Evolutionary conservation across 192 early-diverging fungal species (phyloP).

Genomic region (Coemansia sp.): DNA sequence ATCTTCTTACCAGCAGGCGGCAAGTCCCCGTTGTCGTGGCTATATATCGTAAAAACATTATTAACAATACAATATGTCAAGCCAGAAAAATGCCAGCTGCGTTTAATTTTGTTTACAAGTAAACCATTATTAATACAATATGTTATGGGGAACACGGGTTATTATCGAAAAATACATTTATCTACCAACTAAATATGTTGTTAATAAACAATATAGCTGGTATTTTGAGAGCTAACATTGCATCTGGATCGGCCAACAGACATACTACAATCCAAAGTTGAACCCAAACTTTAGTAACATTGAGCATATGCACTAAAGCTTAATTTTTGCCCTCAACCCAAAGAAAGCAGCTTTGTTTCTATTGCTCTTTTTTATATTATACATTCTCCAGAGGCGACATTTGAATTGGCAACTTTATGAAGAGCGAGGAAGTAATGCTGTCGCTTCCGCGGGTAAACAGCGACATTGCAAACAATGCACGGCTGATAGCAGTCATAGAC

Average conservation of each 20-base stretch:
- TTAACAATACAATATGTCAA: neutral
- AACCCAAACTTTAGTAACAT: too few species aligned
- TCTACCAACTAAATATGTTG: too few species aligned
- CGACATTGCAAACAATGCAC: slow-evolving; percentile 18
- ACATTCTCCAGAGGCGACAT: neutral
- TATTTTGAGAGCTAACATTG: too few species aligned
- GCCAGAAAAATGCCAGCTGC: too few species aligned
- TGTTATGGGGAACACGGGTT: neutral
- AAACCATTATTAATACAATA: neutral
- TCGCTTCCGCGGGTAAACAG: neutral
- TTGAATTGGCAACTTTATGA: neutral
- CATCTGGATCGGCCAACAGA: too few species aligned
- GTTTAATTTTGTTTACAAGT: neutral
- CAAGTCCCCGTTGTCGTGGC: neutral
- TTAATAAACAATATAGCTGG: too few species aligned
- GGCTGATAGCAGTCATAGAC: slow-evolving; percentile 35
- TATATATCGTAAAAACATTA: neutral
- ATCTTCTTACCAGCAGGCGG: neutral
- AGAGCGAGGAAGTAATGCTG: neutral
- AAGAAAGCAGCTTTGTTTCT: neutral
- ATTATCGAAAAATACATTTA: too few species aligned
- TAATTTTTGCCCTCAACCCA: too few species aligned
- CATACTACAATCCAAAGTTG: too few species aligned
- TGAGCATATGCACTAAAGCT: too few species aligned
- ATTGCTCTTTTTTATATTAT: neutral